Base-by-base conservation (phyloP, 2,329 filamentous ascomycete genomes). In the Pezicula rhizophila region DNA sequence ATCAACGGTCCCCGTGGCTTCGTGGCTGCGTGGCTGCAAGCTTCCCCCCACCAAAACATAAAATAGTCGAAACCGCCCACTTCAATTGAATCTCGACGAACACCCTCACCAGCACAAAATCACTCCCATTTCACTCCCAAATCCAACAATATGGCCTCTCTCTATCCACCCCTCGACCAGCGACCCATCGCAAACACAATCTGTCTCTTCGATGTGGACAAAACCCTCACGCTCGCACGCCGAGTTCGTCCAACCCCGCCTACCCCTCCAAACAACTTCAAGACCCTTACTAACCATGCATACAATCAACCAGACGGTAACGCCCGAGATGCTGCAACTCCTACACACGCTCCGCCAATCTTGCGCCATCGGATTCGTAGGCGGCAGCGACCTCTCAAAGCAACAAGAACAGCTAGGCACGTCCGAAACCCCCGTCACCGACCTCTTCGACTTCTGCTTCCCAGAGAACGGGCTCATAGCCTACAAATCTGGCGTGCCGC, bases 371-470 rank as follows among this genome's bases (percentile, higher is more conserved):
- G 91, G 90, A 60, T 95, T 82, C 72, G 91, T 97, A 53, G 93
- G 93, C 63, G 93, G 93, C 66, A 93, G 87, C 61, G 87, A 97
- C 76, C 80, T 96, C 54, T 73, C 70, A 67, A 97, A 99, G 76
- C 93, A 97, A 72, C 89, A 97, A 71, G 93, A 97, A 71, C 92
- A 97, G 74, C 80, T 97, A 53, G 90, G 90, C 66, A 78, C 80
- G 4, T 72, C 78, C 50, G 68, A 71, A 25, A 77, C 85, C 59
- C 68, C 75, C 59, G 92, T 97, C 53, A 90, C 84, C 46, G 76
- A 81, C 53, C 83, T 97, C 63, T 99, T 99, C 76, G 93, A 99
- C 76, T 99, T 89, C 74, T 93, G 87, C 80, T 99, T 99, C 74
- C 77, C 90, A 51, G 93, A 99, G 75, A 99, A 99, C 72, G 93